phyloP scores from a whole-genome alignment of 2,329 filamentous ascomycete species.

The Eutypella sp. region DNA sequence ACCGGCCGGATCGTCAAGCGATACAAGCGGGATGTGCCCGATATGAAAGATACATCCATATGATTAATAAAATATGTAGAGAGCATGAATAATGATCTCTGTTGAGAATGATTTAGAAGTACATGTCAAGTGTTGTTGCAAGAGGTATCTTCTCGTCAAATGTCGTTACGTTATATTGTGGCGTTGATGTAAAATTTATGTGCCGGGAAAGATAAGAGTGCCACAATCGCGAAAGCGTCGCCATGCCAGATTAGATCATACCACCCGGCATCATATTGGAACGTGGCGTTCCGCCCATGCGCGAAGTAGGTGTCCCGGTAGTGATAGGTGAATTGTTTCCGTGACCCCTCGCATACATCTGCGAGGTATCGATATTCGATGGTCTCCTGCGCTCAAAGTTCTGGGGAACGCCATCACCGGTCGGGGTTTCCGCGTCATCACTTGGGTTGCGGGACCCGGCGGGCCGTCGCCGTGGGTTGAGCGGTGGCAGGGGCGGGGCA shows the following conservation, averaged over 20 bases:
- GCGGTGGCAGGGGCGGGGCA: constrained; percentile 50
- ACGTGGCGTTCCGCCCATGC: constrained; percentile 26
- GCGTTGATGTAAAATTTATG: constrained; percentile 7
- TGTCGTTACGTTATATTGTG: constrained; percentile 10
- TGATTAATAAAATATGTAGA: not conserved
- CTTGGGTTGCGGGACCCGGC: not conserved
- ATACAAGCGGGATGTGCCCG: not conserved
- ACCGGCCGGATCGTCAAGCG: not conserved
- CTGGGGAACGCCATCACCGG: no score
- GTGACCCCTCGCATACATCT: constrained; percentile 15
- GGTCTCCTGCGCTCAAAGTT: not conserved
- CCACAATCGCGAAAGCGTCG: not conserved
- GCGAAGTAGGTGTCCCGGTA: constrained; percentile 29
- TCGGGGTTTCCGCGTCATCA: no score
- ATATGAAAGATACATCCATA: not conserved
- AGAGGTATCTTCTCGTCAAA: constrained; percentile 11
- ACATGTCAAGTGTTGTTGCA: not conserved
- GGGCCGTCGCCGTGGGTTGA: constrained; percentile 50
- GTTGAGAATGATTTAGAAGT: not conserved
- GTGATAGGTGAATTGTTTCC: constrained; percentile 23
- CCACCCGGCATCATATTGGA: constrained; percentile 34
- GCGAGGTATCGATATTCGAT: not conserved
- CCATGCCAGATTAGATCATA: constrained; percentile 35
- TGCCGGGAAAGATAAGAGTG: constrained; percentile 3
- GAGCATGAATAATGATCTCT: not conserved